A percentile compares a stretch with the other conserved stretches of the same genome.
Evolutionary conservation across 129 eudicot genomes (phyloP).

Genomic region (Glebionis coronaria): DNA sequence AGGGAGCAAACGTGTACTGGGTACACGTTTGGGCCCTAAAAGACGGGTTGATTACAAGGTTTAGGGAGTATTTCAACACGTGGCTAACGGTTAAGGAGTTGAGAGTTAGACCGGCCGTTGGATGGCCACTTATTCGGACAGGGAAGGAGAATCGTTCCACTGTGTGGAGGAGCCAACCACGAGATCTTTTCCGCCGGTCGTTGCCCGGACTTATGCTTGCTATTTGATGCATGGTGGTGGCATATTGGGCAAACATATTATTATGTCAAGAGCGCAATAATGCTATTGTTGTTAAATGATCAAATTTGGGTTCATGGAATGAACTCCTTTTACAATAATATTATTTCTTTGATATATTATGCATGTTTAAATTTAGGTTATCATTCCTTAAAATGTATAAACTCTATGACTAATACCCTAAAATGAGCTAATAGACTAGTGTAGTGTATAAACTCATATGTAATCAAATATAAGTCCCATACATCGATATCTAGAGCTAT

Average conservation of each 20-base stretch:
- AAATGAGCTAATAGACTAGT: too few species aligned
- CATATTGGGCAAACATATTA: background rate
- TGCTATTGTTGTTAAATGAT: background rate
- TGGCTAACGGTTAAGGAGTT: conserved; percentile 76
- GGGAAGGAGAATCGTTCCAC: conserved; percentile 33
- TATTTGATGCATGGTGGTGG: conserved; percentile 34
- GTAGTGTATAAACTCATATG: too few species aligned
- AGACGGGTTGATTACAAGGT: conserved; percentile 62
- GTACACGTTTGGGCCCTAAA: conserved; percentile 83
- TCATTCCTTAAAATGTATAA: too few species aligned
- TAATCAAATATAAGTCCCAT: too few species aligned
- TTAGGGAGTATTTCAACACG: conserved; percentile 83
- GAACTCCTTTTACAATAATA: background rate
- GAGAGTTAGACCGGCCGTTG: conserved; percentile 27
- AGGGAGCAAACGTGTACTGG: conserved; percentile 83
- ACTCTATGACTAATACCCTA: too few species aligned
- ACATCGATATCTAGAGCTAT: too few species aligned
- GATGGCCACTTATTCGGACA: conserved; percentile 18
- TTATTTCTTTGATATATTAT: background rate
- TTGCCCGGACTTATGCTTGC: conserved; percentile 79
- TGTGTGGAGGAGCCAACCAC: conserved; percentile 75
- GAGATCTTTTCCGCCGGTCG: conserved; percentile 57
- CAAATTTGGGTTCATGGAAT: background rate
- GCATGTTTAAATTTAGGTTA: too few species aligned
- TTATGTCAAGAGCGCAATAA: background rate